Conservation (phyloP, 2,329 filamentous ascomycete genomes). For the Penicillium digitatum region DNA sequence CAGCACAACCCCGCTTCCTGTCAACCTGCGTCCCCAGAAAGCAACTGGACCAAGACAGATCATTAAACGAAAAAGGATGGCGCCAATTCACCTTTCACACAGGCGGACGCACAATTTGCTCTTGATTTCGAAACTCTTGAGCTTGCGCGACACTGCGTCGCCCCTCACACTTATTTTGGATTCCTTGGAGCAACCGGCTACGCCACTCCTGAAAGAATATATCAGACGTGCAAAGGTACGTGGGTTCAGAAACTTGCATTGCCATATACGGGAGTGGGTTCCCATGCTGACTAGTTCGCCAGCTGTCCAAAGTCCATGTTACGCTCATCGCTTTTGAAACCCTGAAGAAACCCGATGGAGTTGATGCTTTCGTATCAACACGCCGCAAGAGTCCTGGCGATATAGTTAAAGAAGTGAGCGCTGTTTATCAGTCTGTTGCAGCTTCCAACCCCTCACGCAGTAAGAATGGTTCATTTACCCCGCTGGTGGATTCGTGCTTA, state of each 20-base stretch:
- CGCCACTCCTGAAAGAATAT: constrained; percentile 68
- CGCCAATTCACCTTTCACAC: constrained; percentile 50
- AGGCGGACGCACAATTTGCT: constrained; percentile 79
- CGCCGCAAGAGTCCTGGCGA: constrained; percentile 55
- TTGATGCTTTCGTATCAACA: constrained; percentile 65
- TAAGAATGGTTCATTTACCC: constrained; percentile 16
- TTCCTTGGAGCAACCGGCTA: constrained; percentile 74
- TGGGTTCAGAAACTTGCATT: background rate
- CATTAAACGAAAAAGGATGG: constrained; percentile 31
- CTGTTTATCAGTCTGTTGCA: constrained; percentile 29
- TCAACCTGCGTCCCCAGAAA: constrained; percentile 11
- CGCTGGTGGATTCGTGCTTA: background rate
- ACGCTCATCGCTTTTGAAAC: constrained; percentile 77
- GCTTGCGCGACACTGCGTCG: constrained; percentile 71
- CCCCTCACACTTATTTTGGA: constrained; percentile 85
- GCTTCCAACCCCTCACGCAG: constrained; percentile 24
- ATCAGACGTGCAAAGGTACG: constrained; percentile 67
- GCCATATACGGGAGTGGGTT: too few species aligned
- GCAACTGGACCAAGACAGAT: background rate
- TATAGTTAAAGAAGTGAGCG: constrained; percentile 58
- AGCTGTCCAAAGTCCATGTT: constrained; percentile 60
- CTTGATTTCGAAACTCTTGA: constrained; percentile 76
- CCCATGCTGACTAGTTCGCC: constrained; percentile 10
- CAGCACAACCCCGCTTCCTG: constrained; percentile 21
- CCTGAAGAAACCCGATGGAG: constrained; percentile 58